Conservation (phyloP, 768 basidiomycete species). For the Pholiota molesta region DNA sequence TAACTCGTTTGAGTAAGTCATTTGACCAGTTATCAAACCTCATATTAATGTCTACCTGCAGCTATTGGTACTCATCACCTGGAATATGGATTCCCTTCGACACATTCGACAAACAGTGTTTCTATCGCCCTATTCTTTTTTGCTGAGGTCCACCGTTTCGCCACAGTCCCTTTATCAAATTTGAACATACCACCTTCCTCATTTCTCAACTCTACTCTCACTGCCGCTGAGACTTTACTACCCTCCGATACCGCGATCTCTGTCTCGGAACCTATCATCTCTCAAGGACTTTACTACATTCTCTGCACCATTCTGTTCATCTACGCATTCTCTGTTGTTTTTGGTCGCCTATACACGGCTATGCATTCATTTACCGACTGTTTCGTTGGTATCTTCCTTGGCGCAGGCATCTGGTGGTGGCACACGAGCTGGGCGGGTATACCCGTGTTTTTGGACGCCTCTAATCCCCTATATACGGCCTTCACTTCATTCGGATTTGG, state of each 20-base stretch:
- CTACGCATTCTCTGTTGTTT: constrained; percentile 75
- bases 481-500: constrained; percentile 29
- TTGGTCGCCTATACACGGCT: constrained; percentile 80
- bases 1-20: constrained; percentile 79
- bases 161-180: constrained; percentile 30
- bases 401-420: constrained; percentile 69
- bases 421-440: constrained; percentile 48
- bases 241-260: constrained; percentile 10
- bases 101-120: constrained; percentile 89
- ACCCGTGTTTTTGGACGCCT: constrained; percentile 32
- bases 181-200: neutral
- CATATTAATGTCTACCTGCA: constrained; percentile 27
- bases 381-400: constrained; percentile 61
- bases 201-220: neutral
- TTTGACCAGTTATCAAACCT: neutral
- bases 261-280: constrained; percentile 39
- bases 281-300: constrained; percentile 44
- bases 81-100: constrained; percentile 96
- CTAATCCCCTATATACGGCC: constrained; percentile 31
- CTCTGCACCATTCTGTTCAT: constrained; percentile 48
- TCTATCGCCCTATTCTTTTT: constrained; percentile 88
- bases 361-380: constrained; percentile 91
- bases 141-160: constrained; percentile 56
- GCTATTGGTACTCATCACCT: constrained; percentile 81
- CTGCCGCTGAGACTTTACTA: neutral